Evolutionary conservation across 2,329 filamentous ascomycete genomes (phyloP).

Genomic region (Sordariomycetes sp.): DNA sequence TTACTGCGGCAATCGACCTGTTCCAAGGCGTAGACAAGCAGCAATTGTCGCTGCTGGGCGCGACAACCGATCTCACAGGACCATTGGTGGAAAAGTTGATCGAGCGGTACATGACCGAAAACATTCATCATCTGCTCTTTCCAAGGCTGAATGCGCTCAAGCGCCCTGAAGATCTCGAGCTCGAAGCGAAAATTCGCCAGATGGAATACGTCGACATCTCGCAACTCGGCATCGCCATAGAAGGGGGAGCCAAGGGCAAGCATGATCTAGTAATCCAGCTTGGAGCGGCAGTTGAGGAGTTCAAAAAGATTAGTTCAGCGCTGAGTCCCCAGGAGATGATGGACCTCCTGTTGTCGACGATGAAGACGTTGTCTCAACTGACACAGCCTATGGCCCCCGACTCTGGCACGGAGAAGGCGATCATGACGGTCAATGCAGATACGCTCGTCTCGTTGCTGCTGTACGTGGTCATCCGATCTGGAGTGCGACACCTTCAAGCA

Average conservation of each 20-base stretch:
- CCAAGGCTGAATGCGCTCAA: slow-evolving; percentile 72
- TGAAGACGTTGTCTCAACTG: slow-evolving; percentile 72
- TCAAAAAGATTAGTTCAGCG: slow-evolving; percentile 72
- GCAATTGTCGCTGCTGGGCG: slow-evolving; percentile 81
- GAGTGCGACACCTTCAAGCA: slow-evolving; percentile 79
- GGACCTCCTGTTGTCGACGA: slow-evolving; percentile 65
- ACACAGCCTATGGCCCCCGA: slow-evolving; percentile 31
- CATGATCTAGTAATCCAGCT: slow-evolving; percentile 72
- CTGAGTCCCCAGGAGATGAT: slow-evolving; percentile 86
- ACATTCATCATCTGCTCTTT: slow-evolving; percentile 85
- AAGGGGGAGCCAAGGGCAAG: slow-evolving; percentile 69
- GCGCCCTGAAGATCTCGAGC: slow-evolving; percentile 71
- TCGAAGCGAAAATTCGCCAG: slow-evolving; percentile 82
- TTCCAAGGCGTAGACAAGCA: slow-evolving; percentile 96
- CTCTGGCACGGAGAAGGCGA: slow-evolving; percentile 39
- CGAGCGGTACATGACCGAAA: slow-evolving; percentile 88
- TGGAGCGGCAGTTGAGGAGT: slow-evolving; percentile 73
- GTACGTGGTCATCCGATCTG: slow-evolving; percentile 85
- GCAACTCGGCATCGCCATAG: slow-evolving; percentile 82
- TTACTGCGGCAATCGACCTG: slow-evolving; percentile 87
- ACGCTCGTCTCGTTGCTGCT: slow-evolving; percentile 85
- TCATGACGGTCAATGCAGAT: slow-evolving; percentile 68
- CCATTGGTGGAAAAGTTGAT: slow-evolving; percentile 89
- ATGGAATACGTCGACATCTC: slow-evolving; percentile 94
- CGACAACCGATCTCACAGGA: slow-evolving; percentile 88